Evolutionary conservation across 352 stramenopile genomes (phyloP).

Genomic region (Thraustochytrium sp.): DNA sequence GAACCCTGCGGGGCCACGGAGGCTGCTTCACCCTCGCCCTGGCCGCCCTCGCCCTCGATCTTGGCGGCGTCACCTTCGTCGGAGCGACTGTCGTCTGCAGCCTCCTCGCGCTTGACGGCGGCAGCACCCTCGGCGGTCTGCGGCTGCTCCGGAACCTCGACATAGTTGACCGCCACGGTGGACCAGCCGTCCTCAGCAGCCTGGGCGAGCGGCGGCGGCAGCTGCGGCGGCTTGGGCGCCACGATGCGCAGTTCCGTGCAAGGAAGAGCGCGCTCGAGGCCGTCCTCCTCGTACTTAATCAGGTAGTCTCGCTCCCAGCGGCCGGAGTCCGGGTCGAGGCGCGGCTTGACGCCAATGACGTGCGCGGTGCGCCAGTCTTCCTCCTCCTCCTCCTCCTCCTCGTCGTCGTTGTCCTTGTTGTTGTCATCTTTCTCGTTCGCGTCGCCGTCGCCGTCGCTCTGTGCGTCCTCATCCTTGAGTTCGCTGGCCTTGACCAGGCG

Average conservation of each 20-base stretch:
- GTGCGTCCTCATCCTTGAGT: neutral
- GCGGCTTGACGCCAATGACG: neutral
- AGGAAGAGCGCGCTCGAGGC: neutral
- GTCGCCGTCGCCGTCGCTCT: neutral
- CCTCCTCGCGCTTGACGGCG: neutral
- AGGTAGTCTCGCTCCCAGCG: neutral
- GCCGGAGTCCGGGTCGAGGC: neutral
- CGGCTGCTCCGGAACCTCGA: neutral
- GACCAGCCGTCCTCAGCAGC: neutral
- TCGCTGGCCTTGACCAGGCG: neutral
- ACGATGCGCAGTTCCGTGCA: neutral
- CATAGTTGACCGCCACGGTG: neutral
- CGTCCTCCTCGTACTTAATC: neutral
- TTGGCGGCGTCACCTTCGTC: no score
- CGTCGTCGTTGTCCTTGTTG: neutral
- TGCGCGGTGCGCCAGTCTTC: neutral
- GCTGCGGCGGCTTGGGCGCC: neutral
- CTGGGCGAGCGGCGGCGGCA: neutral
- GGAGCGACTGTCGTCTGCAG: no score
- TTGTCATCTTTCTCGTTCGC: neutral
- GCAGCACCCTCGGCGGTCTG: no score
- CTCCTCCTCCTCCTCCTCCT: neutral
- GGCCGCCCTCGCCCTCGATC: no score
- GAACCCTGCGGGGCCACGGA: no score
- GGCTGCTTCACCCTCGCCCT: no score